phyloP scores from a whole-genome alignment of 805 yeast species.

The Starmera amethionina region DNA sequence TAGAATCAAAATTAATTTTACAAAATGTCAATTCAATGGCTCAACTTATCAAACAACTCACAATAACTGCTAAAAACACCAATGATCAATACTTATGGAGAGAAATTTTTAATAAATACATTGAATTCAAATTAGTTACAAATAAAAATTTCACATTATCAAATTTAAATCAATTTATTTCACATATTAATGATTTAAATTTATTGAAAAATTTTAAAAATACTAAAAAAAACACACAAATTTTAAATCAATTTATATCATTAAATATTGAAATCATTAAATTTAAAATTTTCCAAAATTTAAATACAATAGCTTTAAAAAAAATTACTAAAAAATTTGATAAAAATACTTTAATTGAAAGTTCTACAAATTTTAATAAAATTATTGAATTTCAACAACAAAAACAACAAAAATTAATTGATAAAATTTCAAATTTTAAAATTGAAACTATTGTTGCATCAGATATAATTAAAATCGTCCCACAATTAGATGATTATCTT shows the following conservation, averaged over 20 bases:
- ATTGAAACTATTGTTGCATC: conserved; percentile 36
- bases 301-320: conserved; percentile 53
- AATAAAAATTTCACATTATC: conserved; percentile 33
- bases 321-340: conserved; percentile 72
- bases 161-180: conserved; percentile 35
- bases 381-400: conserved; percentile 32
- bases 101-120: conserved; percentile 51
- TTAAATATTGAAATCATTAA: conserved; percentile 47
- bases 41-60: conserved; percentile 21
- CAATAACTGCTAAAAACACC: conserved; percentile 18
- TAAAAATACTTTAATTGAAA: conserved; percentile 51
- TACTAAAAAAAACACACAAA: conserved; percentile 32
- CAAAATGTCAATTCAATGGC: conserved; percentile 9
- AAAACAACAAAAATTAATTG: conserved; percentile 47
- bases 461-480: conserved; percentile 45
- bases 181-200: conserved; percentile 30
- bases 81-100: conserved; percentile 64
- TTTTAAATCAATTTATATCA: conserved; percentile 40
- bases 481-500: conserved; percentile 66
- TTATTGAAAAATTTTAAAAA: conserved; percentile 26
- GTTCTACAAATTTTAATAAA: conserved; percentile 36
- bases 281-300: conserved; percentile 47
- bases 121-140: conserved; percentile 59
- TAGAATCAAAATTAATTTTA: conserved; percentile 32
- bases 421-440: conserved; percentile 13